Base-by-base conservation (phyloP, 495 filamentous ascomycete species). In the Parachaetomium inaequale region DNA sequence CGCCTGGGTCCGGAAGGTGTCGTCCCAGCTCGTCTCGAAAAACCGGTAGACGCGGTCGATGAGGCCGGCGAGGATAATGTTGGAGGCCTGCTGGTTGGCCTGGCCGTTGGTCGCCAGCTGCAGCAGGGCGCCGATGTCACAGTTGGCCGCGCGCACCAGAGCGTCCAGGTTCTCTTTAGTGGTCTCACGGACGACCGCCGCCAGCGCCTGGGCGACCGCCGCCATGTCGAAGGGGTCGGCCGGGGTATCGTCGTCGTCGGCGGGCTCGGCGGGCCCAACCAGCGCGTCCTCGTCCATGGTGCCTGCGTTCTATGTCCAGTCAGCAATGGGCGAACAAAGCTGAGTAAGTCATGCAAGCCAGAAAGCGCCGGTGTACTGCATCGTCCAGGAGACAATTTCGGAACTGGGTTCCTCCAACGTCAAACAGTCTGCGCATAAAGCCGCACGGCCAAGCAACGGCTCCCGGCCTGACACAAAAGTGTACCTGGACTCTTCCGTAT, bases 251-350 rank as follows among this genome's bases (percentile, higher is more conserved):
- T 12, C 12, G 10, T 28, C 26, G 15, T 28, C 7, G 8, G 1
- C 12, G 47, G 23, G 12, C 25, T 28, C 46, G 25, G 15, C 15
- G 23, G 23, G 3, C 7, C 12, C 46, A 8, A 1, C 11, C 25
- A 17, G 8, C 10, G 26, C 26, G 1, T 12, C 7, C 23, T 47
- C 45, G 19, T 23, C 8, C 7, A 6, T 23, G 45, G 19, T 26
- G 45, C 25, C 47, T 50, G 25, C 47, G 25, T 23, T 29, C 47
- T 50, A 50, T 29, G 47, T 50, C 47, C 47, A 50, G 47, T 50
- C 47, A 50, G 47, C 47, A 50, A 50, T 50, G 26, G 47, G 23
- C 19, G 12, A 15, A n/a, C 47, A 50, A 31, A 50, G 47, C 47
- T 29, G 47, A 50, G 47, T 50, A 50, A 50, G 47, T 50, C 25